Evolutionary conservation across 805 yeast genomes (phyloP).

Genomic region (Zygosaccharomyces kombuchaensis): DNA sequence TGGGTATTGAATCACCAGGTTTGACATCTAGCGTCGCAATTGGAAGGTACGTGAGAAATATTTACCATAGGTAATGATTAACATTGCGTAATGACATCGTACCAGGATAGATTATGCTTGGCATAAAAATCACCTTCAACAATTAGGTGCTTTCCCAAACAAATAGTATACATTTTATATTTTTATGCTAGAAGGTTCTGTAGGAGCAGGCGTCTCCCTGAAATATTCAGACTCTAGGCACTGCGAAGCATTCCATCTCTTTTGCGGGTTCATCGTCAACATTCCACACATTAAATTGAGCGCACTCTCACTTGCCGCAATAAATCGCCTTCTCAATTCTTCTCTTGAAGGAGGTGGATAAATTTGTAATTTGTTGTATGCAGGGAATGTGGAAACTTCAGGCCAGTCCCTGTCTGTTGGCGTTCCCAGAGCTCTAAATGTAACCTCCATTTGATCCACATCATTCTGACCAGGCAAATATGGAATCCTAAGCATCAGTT

Average conservation of each 20-base stretch:
- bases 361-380: conserved; percentile 64
- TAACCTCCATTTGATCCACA: conserved; percentile 83
- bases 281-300: conserved; percentile 67
- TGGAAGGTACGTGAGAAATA: conserved; percentile 58
- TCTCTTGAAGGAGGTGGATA: conserved; percentile 81
- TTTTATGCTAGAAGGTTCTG: conserved; percentile 45
- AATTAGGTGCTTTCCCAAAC: background rate
- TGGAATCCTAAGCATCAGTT: conserved; percentile 90
- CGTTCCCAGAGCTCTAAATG: conserved; percentile 92
- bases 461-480: conserved; percentile 92
- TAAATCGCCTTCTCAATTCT: conserved; percentile 76
- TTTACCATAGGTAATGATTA: conserved; percentile 17
- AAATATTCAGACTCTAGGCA: conserved; percentile 69
- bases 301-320: conserved; percentile 87
- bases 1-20: conserved; percentile 91
- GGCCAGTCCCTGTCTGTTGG: conserved; percentile 94
- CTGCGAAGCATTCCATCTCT: conserved; percentile 58
- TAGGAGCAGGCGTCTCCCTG: conserved; percentile 68
- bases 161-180: conserved; percentile 2
- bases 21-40: conserved; percentile 80
- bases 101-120: too few species aligned
- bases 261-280: conserved; percentile 74
- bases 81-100: background rate
- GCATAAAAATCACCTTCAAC: background rate
- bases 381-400: conserved; percentile 72